These are phyloP conservation scores for Aeschynomene evenia DNA, from an alignment of 306 rosid species.

Conservation along the genomic window DNA sequence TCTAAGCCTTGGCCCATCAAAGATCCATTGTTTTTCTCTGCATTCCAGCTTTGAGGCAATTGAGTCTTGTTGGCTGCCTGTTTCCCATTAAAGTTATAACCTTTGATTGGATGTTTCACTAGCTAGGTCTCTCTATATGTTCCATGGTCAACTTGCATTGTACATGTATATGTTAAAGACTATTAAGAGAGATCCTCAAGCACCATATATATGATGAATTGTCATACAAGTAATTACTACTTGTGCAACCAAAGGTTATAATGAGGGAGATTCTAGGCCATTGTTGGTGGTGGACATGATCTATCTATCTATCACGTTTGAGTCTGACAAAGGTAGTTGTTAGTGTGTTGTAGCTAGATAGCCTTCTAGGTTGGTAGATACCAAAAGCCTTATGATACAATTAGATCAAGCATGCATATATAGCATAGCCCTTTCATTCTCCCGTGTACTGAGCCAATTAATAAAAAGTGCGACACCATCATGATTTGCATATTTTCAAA, in stretches of 20 bases:
- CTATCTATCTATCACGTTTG: slow-evolving; percentile 26
- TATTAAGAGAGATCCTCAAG: slow-evolving; percentile 17
- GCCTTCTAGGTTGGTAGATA: slow-evolving; percentile 12
- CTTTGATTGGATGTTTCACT: slow-evolving; percentile 47
- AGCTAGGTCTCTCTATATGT: slow-evolving; percentile 31
- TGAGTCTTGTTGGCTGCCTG: slow-evolving; percentile 15
- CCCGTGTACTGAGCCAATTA: not conserved
- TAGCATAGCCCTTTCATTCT: slow-evolving; percentile 2
- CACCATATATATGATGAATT: slow-evolving; percentile 22
- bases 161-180: not conserved
- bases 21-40: slow-evolving; percentile 35
- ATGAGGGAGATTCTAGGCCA: slow-evolving; percentile 44
- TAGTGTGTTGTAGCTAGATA: too few relatives aligned
- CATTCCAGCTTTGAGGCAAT: slow-evolving; percentile 40
- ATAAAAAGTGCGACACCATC: not conserved
- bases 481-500: slow-evolving; percentile 16
- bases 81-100: slow-evolving; percentile 29
- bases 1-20: slow-evolving; percentile 36
- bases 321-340: slow-evolving; percentile 47
- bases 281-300: slow-evolving; percentile 53
- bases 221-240: slow-evolving; percentile 38
- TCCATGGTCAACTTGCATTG: slow-evolving; percentile 58
- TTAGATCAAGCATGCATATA: not conserved
- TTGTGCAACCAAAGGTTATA: slow-evolving; percentile 16
- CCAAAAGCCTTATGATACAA: not conserved